phyloP scores from a whole-genome alignment of 2,329 filamentous ascomycete species.

The Microdochium paspali region DNA sequence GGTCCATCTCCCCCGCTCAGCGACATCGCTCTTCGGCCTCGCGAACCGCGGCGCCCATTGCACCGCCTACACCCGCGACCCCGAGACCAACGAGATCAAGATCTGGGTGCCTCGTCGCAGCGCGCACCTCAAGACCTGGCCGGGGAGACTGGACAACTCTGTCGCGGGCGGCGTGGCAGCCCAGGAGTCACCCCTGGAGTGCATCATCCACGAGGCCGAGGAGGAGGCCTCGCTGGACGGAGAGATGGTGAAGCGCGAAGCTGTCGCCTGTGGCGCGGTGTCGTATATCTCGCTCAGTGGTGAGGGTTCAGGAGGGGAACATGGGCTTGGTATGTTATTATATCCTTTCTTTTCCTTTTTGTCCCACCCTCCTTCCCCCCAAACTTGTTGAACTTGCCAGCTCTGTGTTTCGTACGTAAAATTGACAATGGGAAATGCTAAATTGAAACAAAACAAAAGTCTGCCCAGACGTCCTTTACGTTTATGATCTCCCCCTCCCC shows the following conservation, averaged over 20 bases:
- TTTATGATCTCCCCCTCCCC: slow-evolving; percentile 66
- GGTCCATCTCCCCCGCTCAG: slow-evolving; percentile 40
- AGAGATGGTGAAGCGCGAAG: slow-evolving; percentile 44
- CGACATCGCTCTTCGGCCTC: slow-evolving; percentile 51
- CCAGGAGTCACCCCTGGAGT: slow-evolving; percentile 53
- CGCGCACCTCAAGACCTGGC: slow-evolving; percentile 57
- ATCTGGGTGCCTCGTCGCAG: slow-evolving; percentile 63
- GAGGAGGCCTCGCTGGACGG: slow-evolving; percentile 60
- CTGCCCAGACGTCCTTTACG: slow-evolving; percentile 40
- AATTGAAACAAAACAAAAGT: slow-evolving; percentile 2
- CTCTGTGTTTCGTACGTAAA: no score
- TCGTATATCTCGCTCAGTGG: slow-evolving; percentile 60
- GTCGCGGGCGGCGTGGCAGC: slow-evolving; percentile 63
- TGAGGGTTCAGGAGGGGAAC: slow-evolving; percentile 53
- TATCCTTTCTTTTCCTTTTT: no score
- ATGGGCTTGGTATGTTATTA: slow-evolving; percentile 25
- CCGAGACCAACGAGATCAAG: slow-evolving; percentile 29
- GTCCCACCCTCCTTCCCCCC: no score
- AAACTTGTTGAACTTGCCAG: no score
- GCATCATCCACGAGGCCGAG: slow-evolving; percentile 55
- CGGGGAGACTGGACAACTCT: slow-evolving; percentile 63
- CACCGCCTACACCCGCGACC: slow-evolving; percentile 41
- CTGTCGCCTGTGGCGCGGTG: slow-evolving; percentile 47
- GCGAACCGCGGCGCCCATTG: slow-evolving; percentile 53
- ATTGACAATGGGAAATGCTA: no score